These are phyloP conservation scores for Penstemon barbatus DNA, from an alignment of 257 asterid genomes.

Conservation along the genomic window DNA sequence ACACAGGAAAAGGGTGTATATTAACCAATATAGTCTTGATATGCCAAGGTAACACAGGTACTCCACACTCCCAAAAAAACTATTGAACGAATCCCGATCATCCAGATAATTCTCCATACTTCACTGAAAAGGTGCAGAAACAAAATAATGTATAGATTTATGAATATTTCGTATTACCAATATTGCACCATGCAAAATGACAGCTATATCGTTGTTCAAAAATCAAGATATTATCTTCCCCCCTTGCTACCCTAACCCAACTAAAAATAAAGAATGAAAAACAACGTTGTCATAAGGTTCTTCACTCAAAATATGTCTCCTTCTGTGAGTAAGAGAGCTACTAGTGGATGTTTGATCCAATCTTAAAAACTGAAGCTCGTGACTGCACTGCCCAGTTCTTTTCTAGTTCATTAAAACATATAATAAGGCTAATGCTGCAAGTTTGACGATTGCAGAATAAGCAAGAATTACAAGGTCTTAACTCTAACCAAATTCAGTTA, in stretches of 20 bases:
- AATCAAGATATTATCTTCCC: neutral
- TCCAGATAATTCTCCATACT: neutral
- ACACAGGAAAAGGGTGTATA: neutral
- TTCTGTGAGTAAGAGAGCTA: neutral
- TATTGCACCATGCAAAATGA: neutral
- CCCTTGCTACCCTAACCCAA: neutral
- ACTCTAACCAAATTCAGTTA: neutral
- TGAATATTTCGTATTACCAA: neutral
- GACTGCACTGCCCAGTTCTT: slow-evolving; percentile 9
- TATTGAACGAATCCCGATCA: neutral
- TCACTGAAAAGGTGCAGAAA: neutral
- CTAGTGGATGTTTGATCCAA: no score
- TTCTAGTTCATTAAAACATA: slow-evolving; percentile 8
- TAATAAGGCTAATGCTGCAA: slow-evolving; percentile 1
- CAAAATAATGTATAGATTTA: neutral
- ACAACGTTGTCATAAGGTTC: neutral
- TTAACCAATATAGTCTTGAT: neutral
- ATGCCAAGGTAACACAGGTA: neutral
- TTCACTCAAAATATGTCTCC: neutral
- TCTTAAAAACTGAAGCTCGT: neutral
- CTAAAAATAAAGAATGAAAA: neutral
- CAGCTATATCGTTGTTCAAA: slow-evolving; percentile 4
- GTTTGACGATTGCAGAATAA: slow-evolving; percentile 4
- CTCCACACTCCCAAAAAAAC: neutral
- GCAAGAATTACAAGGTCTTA: slow-evolving; percentile 7